Percentiles rank a stretch among this genome's conserved stretches.
These are phyloP conservation scores for Mycena alexandri DNA, from an alignment of 768 basidiomycete species.

Conservation along the genomic window DNA sequence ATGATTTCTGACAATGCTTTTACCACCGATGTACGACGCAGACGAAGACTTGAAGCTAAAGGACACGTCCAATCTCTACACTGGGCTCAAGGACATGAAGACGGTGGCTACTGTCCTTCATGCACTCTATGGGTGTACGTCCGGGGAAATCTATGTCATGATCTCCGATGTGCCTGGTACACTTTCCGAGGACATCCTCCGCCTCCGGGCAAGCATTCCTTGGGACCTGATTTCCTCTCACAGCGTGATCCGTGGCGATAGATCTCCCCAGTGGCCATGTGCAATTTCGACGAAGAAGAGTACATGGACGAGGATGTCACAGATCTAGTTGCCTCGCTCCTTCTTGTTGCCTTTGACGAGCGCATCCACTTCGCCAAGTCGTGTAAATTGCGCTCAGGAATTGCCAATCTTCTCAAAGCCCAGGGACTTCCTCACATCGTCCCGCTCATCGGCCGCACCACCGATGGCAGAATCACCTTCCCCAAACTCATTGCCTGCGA, in stretches of 20 bases:
- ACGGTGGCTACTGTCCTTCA: slow-evolving; percentile 1
- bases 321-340: slow-evolving; percentile 14
- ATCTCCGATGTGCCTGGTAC: slow-evolving; percentile 29
- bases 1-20: slow-evolving; percentile 10
- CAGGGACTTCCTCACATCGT: slow-evolving; percentile 29
- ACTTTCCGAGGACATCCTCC: slow-evolving; percentile 30
- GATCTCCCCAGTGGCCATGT: slow-evolving; percentile 6
- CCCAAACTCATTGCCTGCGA: not conserved
- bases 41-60: slow-evolving; percentile 13
- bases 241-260: slow-evolving; percentile 27
- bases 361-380: slow-evolving; percentile 20
- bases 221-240: slow-evolving; percentile 8
- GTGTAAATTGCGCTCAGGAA: slow-evolving; percentile 7
- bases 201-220: slow-evolving; percentile 24
- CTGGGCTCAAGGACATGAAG: not conserved
- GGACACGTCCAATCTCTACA: slow-evolving; percentile 3
- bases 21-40: slow-evolving; percentile 3
- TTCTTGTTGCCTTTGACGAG: slow-evolving; percentile 24
- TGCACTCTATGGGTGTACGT: not conserved
- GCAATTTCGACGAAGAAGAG: not conserved
- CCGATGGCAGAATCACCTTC: slow-evolving; percentile 25
- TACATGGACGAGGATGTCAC: slow-evolving; percentile 12
- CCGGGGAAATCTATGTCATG: slow-evolving; percentile 14
- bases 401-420: slow-evolving; percentile 19
- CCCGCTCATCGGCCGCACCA: slow-evolving; percentile 26